Conservation (phyloP, 177 flowering plant species). For the Tripterygium wilfordii region DNA sequence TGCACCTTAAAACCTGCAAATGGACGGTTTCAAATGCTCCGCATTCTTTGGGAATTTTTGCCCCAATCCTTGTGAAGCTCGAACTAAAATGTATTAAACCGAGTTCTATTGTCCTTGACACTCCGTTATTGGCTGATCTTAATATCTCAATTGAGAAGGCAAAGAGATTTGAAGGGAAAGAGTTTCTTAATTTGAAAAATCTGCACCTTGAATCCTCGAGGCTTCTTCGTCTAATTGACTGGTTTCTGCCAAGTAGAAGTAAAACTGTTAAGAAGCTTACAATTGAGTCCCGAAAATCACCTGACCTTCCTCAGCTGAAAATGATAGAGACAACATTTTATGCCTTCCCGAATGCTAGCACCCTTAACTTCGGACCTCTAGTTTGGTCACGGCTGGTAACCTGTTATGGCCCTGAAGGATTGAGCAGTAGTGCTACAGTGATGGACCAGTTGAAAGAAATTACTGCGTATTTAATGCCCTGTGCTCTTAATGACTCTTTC, state of each 20-base stretch:
- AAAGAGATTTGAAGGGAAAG: conserved; percentile 12
- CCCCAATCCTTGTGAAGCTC: conserved; percentile 34
- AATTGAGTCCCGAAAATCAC: conserved; percentile 19
- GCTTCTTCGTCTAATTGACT: conserved; percentile 17
- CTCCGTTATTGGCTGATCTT: conserved; percentile 35
- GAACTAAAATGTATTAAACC: conserved; percentile 34
- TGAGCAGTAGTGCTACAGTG: conserved; percentile 1
- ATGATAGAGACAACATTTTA: conserved; percentile 15
- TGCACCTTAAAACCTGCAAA: conserved; percentile 35
- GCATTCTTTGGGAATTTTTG: conserved; percentile 24
- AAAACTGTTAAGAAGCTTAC: conserved; percentile 20
- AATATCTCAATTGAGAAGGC: conserved; percentile 31
- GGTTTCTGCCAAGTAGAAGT: conserved; percentile 16
- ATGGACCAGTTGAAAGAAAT: conserved; percentile 26
- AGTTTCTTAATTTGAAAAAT: conserved; percentile 21
- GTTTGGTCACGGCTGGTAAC: conserved; percentile 30
- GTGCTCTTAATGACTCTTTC: conserved; percentile 18
- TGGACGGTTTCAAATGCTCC: conserved; percentile 47
- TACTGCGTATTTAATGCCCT: conserved; percentile 20
- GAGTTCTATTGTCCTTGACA: conserved; percentile 21
- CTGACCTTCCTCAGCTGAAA: background rate
- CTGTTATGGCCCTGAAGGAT: conserved; percentile 9
- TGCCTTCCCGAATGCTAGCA: conserved; percentile 25
- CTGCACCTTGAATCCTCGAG: conserved; percentile 26
- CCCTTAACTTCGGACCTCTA: conserved; percentile 25